These are phyloP conservation scores for Primulina huaijiensis DNA, from an alignment of 257 asterid genomes.

Conservation along the genomic window DNA sequence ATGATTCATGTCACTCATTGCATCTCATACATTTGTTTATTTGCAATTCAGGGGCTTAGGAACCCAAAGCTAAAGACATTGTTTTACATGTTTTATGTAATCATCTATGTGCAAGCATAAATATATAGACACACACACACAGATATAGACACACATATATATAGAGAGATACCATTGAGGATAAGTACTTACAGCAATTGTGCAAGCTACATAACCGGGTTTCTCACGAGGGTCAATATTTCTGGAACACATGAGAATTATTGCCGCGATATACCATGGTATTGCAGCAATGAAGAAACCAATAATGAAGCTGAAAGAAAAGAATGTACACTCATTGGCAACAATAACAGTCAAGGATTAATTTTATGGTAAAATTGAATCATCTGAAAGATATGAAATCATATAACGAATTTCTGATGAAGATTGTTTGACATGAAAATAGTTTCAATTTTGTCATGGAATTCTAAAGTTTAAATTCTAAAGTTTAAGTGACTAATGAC, in stretches of 20 bases:
- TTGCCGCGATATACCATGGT: conserved; percentile 79
- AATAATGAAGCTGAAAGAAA: conserved; percentile 61
- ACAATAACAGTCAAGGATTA: background rate
- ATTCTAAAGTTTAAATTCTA: background rate
- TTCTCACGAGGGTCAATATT: conserved; percentile 77
- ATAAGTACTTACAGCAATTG: conserved; percentile 67
- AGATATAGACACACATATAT: background rate
- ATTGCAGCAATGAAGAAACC: conserved; percentile 82
- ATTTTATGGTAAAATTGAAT: background rate
- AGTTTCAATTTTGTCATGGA: background rate
- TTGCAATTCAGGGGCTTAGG: background rate
- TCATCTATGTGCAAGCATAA: background rate
- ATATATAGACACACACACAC: too few species aligned
- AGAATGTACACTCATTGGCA: conserved; percentile 15
- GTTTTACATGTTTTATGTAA: background rate
- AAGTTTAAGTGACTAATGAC: conserved; percentile 9
- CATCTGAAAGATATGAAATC: background rate
- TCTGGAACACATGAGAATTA: conserved; percentile 57
- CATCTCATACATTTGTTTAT: background rate
- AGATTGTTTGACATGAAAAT: background rate
- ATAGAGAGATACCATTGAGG: conserved; percentile 16
- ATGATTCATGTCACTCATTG: background rate
- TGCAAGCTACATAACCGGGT: conserved; percentile 69
- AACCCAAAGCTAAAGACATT: background rate
- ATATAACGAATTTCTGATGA: background rate